Evolutionary conservation across 768 basidiomycete genomes (phyloP).

Genomic region (Boletus huronensis): DNA sequence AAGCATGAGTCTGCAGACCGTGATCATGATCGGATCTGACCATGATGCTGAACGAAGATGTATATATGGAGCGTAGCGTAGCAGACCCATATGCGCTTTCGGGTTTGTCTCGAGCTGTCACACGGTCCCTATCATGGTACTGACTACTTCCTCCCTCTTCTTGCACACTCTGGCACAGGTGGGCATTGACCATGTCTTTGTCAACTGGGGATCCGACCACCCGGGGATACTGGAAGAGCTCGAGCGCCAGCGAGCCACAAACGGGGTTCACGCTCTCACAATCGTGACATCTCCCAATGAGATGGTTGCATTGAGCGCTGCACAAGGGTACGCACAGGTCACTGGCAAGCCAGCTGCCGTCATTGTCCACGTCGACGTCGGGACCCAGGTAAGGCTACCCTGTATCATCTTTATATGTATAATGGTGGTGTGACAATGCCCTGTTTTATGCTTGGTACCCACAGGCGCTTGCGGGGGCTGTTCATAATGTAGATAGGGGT

Average conservation of each 20-base stretch:
- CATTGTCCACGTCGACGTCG: conserved; percentile 72
- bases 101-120: background rate
- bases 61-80: too few species aligned
- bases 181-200: conserved; percentile 66
- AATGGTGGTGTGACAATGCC: background rate
- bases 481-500: conserved; percentile 67
- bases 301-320: conserved; percentile 70
- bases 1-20: background rate
- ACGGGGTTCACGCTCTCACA: conserved; percentile 39
- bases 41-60: too few species aligned
- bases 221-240: conserved; percentile 70
- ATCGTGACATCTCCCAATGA: conserved; percentile 73
- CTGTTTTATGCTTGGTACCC: background rate
- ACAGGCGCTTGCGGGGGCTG: conserved; percentile 64
- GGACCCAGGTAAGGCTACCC: conserved; percentile 48
- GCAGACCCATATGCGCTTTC: background rate
- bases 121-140: conserved; percentile 31
- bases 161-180: conserved; percentile 50
- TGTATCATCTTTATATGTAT: background rate
- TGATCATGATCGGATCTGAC: background rate
- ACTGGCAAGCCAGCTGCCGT: conserved; percentile 67
- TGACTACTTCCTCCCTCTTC: conserved; percentile 61
- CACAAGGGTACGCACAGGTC: conserved; percentile 67
- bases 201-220: conserved; percentile 78
- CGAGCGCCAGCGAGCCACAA: conserved; percentile 44